These are phyloP conservation scores for Exophiala viscosa DNA, from an alignment of 2,329 filamentous ascomycete genomes.

Conservation along the genomic window DNA sequence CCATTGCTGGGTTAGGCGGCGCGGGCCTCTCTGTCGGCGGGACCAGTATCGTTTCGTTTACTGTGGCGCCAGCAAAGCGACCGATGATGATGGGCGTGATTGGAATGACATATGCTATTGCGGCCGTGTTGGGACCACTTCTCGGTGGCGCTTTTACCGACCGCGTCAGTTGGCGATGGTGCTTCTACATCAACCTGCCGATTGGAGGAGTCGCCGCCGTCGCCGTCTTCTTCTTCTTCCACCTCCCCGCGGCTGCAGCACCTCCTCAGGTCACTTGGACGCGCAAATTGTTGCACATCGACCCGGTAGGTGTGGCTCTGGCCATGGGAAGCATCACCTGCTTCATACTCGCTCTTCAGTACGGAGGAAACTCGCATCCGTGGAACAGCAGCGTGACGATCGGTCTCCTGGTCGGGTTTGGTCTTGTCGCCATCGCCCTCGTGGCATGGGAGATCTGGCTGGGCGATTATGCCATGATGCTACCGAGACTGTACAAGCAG, in stretches of 20 bases:
- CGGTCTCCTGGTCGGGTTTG: conserved; percentile 50
- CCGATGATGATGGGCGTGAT: conserved; percentile 47
- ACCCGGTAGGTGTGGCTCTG: conserved; percentile 48
- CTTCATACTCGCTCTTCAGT: conserved; percentile 55
- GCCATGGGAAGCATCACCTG: conserved; percentile 53
- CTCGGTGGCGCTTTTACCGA: conserved; percentile 47
- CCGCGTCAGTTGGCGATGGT: conserved; percentile 47
- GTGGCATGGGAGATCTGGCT: conserved; percentile 34
- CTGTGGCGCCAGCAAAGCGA: conserved; percentile 43
- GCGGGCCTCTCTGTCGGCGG: conserved; percentile 50
- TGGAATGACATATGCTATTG: conserved; percentile 41
- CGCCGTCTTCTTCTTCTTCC: conserved; percentile 29
- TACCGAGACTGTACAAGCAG: conserved; percentile 36
- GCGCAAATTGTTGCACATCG: conserved; percentile 41
- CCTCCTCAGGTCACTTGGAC: conserved; percentile 16
- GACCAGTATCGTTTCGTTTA: conserved; percentile 45
- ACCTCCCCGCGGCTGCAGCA: conserved; percentile 21
- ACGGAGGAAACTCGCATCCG: conserved; percentile 52
- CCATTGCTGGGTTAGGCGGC: conserved; percentile 48
- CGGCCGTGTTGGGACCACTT: conserved; percentile 48
- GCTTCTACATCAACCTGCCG: conserved; percentile 54
- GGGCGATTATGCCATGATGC: conserved; percentile 27
- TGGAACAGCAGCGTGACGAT: conserved; percentile 51
- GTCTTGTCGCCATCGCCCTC: conserved; percentile 37
- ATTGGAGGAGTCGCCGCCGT: conserved; percentile 35